Percentiles rank a stretch among this genome's conserved stretches.
Conservation (phyloP, 495 filamentous ascomycete species). For the Aspergillus affinis region DNA sequence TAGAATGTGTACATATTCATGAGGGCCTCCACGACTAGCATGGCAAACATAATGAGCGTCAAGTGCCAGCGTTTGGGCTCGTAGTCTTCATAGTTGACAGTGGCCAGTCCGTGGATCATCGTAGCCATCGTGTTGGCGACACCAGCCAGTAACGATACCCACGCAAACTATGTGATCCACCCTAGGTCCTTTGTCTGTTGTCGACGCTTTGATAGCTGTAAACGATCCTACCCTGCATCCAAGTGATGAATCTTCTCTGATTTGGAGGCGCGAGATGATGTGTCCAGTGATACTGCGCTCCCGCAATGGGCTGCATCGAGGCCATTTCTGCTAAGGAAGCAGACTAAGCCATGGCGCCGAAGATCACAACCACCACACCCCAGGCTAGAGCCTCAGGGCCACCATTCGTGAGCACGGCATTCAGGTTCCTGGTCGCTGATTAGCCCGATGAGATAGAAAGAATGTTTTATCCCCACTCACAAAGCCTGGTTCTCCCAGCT, state of each 20-base stretch:
- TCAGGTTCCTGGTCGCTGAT: conserved; percentile 13
- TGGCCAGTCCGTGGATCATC: conserved; percentile 39
- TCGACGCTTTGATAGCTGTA: not conserved
- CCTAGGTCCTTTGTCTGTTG: not conserved
- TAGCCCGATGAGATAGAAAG: not conserved
- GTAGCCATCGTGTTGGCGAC: conserved; percentile 24
- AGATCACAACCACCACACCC: conserved; percentile 22
- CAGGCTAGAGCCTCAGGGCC: conserved; percentile 19
- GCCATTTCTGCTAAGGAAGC: conserved; percentile 36
- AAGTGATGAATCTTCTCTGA: conserved; percentile 32
- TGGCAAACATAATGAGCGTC: conserved; percentile 19
- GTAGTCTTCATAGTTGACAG: conserved; percentile 34
- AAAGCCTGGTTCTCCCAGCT: conserved; percentile 22
- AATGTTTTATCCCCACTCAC: conserved; percentile 1
- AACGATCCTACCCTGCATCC: conserved; percentile 26
- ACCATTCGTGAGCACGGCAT: conserved; percentile 18
- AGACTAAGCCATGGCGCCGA: conserved; percentile 22
- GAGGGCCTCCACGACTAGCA: conserved; percentile 17
- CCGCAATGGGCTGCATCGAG: conserved; percentile 28
- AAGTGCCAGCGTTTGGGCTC: conserved; percentile 21
- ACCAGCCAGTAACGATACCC: conserved; percentile 18
- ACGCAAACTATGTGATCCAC: conserved; percentile 17
- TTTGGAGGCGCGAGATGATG: conserved; percentile 25
- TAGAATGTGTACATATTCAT: conserved; percentile 24
- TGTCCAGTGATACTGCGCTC: conserved; percentile 42